Conservation (phyloP, 2,329 filamentous ascomycete genomes). For the Fusarium ambrosium region DNA sequence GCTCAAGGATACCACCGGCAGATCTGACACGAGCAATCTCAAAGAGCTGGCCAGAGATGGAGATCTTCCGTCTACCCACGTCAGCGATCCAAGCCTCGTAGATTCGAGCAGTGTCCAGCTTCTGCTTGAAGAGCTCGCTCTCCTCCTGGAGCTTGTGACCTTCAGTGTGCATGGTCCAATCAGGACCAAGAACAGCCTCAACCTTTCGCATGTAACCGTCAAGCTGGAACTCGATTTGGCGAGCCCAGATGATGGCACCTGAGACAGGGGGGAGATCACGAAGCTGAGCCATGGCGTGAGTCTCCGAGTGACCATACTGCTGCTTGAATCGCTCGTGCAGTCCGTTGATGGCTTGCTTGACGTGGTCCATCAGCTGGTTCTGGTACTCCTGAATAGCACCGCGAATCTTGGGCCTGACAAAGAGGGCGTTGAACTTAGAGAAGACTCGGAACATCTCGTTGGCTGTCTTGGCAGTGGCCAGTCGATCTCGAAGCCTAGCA, state of each 20-base stretch:
- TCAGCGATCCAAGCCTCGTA: constrained; percentile 97
- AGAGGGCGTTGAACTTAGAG: constrained; percentile 99
- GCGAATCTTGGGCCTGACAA: constrained; percentile 98
- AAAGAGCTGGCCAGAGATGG: constrained; percentile 93
- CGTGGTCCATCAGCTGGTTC: constrained; percentile 96
- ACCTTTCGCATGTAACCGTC: constrained; percentile 99
- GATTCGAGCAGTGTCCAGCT: constrained; percentile 92
- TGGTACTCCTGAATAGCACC: constrained; percentile 99
- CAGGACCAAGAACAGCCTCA: constrained; percentile 94
- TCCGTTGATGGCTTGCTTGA: constrained; percentile 93
- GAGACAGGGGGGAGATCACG: constrained; percentile 96
- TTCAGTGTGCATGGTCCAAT: constrained; percentile 95
- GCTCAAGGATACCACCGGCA: constrained; percentile 88
- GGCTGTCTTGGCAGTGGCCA: constrained; percentile 95
- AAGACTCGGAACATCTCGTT: constrained; percentile 99
- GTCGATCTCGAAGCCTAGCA: constrained; percentile 87
- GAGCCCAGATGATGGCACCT: constrained; percentile 96
- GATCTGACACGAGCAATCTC: constrained; percentile 89
- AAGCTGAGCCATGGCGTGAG: constrained; percentile 97
- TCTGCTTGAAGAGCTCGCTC: constrained; percentile 94
- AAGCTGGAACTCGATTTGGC: constrained; percentile 95
- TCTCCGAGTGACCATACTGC: constrained; percentile 98
- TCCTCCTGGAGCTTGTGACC: constrained; percentile 94
- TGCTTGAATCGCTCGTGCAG: constrained; percentile 98
- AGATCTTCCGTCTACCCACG: constrained; percentile 88